Percentiles rank a stretch among this genome's conserved stretches.
Conservation (phyloP, 805 yeast species). For the Candida taoyuanica region DNA sequence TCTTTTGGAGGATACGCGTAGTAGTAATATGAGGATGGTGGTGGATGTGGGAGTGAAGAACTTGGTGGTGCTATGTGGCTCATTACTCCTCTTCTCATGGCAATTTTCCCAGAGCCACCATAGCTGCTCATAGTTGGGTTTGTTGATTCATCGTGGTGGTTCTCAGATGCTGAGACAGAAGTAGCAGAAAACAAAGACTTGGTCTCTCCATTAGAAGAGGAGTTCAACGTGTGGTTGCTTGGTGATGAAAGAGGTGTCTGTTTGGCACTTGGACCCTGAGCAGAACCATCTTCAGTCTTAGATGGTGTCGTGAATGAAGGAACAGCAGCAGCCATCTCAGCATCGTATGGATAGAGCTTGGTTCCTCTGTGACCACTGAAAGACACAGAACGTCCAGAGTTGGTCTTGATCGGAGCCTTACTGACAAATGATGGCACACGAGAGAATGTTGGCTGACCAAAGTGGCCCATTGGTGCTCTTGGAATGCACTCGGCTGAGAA, state of each 20-base stretch:
- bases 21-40: constrained; percentile 29
- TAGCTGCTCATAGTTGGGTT: constrained; percentile 18
- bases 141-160: constrained; percentile 16
- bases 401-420: constrained; percentile 4
- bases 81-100: constrained; percentile 15
- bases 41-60: constrained; percentile 21
- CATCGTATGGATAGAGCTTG: constrained; percentile 6
- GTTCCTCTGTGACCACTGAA: constrained; percentile 15
- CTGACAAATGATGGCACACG: constrained; percentile 6
- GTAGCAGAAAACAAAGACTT: constrained; percentile 25
- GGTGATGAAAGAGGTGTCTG: constrained; percentile 25
- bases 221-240: constrained; percentile 17
- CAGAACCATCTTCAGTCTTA: constrained; percentile 7
- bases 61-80: constrained; percentile 11
- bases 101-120: constrained; percentile 11
- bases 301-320: constrained; percentile 7
- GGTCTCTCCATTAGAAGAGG: constrained; percentile 21
- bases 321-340: background rate
- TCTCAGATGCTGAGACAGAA: constrained; percentile 22
- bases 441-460: constrained; percentile 4
- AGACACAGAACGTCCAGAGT: constrained; percentile 20
- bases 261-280: constrained; percentile 9
- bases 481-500: constrained; percentile 1
- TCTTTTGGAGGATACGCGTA: constrained; percentile 29
- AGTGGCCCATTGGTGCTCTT: constrained; percentile 19